phyloP scores from a whole-genome alignment of 306 rosid species.

The Cicer chorassanicum region DNA sequence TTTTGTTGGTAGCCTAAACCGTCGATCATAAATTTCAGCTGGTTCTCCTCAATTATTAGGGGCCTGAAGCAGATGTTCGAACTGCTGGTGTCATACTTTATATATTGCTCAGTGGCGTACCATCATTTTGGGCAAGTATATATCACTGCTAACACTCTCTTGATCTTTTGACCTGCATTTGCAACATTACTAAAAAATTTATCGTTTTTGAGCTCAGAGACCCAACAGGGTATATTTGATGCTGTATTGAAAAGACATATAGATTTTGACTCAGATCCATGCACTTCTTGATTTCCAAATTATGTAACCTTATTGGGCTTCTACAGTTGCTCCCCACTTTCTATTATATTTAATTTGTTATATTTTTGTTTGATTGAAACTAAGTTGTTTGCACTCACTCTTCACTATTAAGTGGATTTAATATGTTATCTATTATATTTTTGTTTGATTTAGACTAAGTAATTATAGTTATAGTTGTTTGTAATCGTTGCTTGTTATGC shows the following conservation, averaged over 20 bases:
- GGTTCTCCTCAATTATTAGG: conserved; percentile 94
- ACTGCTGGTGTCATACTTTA: conserved; percentile 92
- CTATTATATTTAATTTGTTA: conserved; percentile 2
- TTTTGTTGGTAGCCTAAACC: too few species aligned
- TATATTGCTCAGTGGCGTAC: conserved; percentile 90
- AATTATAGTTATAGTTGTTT: conserved; percentile 1
- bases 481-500: conserved; percentile 39
- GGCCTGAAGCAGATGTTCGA: conserved; percentile 95
- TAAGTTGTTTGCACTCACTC: background rate
- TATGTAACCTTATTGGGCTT: conserved; percentile 26
- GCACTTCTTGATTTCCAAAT: conserved; percentile 47
- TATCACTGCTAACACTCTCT: conserved; percentile 36
- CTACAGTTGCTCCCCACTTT: conserved; percentile 19
- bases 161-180: conserved; percentile 35
- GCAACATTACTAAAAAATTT: conserved; percentile 45
- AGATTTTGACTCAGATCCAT: conserved; percentile 92
- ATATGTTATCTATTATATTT: conserved; percentile 20
- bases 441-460: conserved; percentile 32
- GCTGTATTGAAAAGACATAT: conserved; percentile 90
- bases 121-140: conserved; percentile 95
- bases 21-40: too few species aligned
- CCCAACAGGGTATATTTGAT: conserved; percentile 96
- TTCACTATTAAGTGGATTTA: too few species aligned
- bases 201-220: conserved; percentile 68
- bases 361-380: conserved; percentile 33